Percentiles rank a stretch among this genome's conserved stretches.
phyloP scores from a whole-genome alignment of 225 moss, liverwort and hornwort genomes.

The Sphagnum tenellum region DNA sequence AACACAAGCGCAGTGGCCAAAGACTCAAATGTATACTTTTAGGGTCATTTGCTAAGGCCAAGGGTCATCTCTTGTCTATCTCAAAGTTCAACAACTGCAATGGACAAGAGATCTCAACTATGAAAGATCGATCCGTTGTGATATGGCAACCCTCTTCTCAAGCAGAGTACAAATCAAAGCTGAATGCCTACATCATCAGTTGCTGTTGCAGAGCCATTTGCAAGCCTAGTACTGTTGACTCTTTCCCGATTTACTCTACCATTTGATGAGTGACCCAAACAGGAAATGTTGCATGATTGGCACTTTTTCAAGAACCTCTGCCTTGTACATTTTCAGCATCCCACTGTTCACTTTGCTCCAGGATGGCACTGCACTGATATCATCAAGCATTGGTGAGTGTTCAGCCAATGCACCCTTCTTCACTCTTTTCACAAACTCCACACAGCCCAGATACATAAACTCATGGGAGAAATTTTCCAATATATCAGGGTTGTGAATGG shows the following conservation, averaged over 20 bases:
- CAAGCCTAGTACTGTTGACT: too few relatives aligned
- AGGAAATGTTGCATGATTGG: constrained; percentile 99
- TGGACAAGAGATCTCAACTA: too few relatives aligned
- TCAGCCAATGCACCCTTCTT: constrained; percentile 93
- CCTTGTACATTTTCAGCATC: constrained; percentile 99
- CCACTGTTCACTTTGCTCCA: constrained; percentile 94
- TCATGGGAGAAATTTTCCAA: constrained; percentile 81
- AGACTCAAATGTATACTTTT: too few relatives aligned
- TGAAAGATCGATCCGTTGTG: too few relatives aligned
- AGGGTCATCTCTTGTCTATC: too few relatives aligned
- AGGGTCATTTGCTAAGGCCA: too few relatives aligned
- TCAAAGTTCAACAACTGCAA: too few relatives aligned
- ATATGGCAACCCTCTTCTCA: too few relatives aligned
- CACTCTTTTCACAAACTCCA: constrained; percentile 87
- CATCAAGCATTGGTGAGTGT: constrained; percentile 95
- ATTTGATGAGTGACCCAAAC: constrained; percentile 86
- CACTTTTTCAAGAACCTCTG: constrained; percentile 93
- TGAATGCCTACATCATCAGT: too few relatives aligned
- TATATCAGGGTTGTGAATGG: constrained; percentile 87
- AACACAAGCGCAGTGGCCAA: too few relatives aligned
- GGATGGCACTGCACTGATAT: constrained; percentile 76
- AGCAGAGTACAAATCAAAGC: too few relatives aligned
- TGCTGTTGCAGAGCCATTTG: too few relatives aligned
- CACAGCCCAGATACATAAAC: constrained; percentile 79
- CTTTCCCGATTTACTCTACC: constrained; percentile 24